Evolutionary conservation across 1,139 yeast species (phyloP), one percentile per base, ranked within the genome.

Genomic region (Geotrichum candidum): DNA sequence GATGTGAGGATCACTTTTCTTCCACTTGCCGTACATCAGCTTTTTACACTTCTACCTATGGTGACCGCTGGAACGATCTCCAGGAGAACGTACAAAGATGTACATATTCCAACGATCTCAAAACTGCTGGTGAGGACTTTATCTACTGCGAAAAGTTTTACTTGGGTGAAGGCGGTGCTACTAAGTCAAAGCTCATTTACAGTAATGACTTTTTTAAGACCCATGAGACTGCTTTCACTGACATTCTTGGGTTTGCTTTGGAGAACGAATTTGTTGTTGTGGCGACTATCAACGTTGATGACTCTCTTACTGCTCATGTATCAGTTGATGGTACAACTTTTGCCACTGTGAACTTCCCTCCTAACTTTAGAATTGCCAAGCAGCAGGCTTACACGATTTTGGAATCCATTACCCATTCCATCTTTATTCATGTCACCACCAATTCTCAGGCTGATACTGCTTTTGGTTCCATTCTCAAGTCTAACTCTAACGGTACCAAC

Each of bases 401-500:
- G 60, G 95, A 90, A 54, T 85, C 96, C 0, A 82, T 82, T 50
- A 82, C 92, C 0, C 84, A 88, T 48, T 84, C 96, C 0, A 79
- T 94, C 6, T 88, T 92, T 74, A 74, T 94, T 76, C 97, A 91
- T 72, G 88, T 91, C 7, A 88, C 97, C 0, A 86, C 91, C 0
- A 80, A 79, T 66, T 73, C 77, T 31, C 79, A 78, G 7, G 63
- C 71, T 0, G 84, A 82, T 10, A 72, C 76, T 11, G 96, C 90
- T 68, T 86, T 74, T 74, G 99, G 99, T 9, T 79, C 90, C 0
- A 78, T 95, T n/a, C 78, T 94, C 69, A 94, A 94, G 71, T 90
- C 97, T 0, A 92, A 94, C 72, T 88, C 90, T n/a, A 90, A 92
- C 69, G 99, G 99, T 65, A 91, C 98, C 0, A 84, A 89, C n/a